phyloP scores from a whole-genome alignment of 1,139 yeast genomes.

The Komagataea norvegica region DNA sequence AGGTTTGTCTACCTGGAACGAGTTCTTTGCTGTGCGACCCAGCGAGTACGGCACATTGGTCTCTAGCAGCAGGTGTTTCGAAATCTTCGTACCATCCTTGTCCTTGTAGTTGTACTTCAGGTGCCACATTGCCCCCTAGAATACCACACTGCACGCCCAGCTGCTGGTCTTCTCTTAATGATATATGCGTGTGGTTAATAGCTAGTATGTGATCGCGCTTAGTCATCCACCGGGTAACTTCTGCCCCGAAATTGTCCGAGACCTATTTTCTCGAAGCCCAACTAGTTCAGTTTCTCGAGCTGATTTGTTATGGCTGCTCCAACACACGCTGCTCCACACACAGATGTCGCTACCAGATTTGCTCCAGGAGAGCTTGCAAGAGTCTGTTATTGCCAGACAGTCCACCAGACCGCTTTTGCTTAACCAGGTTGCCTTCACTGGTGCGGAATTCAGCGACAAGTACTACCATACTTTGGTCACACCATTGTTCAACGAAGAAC shows the following conservation, averaged over 20 bases:
- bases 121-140: constrained; percentile 9
- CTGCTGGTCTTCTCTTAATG: too few species aligned
- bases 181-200: too few species aligned
- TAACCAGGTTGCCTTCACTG: constrained; percentile 19
- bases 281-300: too few species aligned
- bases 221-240: too few species aligned
- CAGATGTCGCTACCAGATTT: constrained; percentile 5
- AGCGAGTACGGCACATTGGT: constrained; percentile 7
- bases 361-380: background rate
- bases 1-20: constrained; percentile 8
- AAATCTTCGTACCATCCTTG: constrained; percentile 1
- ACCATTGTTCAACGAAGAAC: constrained; percentile 13
- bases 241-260: too few species aligned
- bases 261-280: too few species aligned
- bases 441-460: constrained; percentile 23
- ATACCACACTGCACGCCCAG: background rate
- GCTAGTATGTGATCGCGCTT: background rate
- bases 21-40: constrained; percentile 7
- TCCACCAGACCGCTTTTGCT: constrained; percentile 20
- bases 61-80: constrained; percentile 3
- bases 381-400: constrained; percentile 11
- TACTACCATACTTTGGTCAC: constrained; percentile 21
- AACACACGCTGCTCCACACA: background rate
- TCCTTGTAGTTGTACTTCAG: constrained; percentile 9
- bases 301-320: too few species aligned